Evolutionary conservation across 2,329 filamentous ascomycete genomes (phyloP).

Genomic region (Aspergillus japonicus): DNA sequence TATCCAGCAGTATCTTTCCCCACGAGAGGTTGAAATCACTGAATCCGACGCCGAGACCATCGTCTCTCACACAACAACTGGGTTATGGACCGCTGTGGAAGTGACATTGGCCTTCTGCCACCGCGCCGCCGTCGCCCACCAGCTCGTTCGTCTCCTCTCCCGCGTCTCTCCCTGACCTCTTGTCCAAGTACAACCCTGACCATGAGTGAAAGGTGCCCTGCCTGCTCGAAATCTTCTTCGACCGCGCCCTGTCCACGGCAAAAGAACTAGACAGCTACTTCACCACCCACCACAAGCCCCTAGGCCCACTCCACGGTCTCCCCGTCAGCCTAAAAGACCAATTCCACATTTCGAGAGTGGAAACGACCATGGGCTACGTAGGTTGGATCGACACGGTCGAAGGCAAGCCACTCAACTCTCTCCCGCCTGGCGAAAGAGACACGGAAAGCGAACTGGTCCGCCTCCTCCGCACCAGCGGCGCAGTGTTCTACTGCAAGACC

Average conservation of each 20-base stretch:
- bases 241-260: conserved; percentile 52
- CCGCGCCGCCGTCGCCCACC: conserved; percentile 57
- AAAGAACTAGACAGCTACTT: conserved; percentile 50
- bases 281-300: conserved; percentile 41
- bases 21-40: conserved; percentile 60
- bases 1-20: conserved; percentile 55
- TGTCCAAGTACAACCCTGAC: background rate
- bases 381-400: conserved; percentile 65
- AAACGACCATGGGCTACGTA: conserved; percentile 63
- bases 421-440: conserved; percentile 42
- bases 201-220: conserved; percentile 41
- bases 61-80: conserved; percentile 53
- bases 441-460: conserved; percentile 58
- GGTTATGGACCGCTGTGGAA: conserved; percentile 57
- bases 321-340: conserved; percentile 57
- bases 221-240: conserved; percentile 56
- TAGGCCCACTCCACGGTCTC: conserved; percentile 63
- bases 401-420: conserved; percentile 37
- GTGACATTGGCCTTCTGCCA: conserved; percentile 59
- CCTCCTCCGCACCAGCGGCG: conserved; percentile 54
- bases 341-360: conserved; percentile 50
- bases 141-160: conserved; percentile 45
- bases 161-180: too few relatives aligned
- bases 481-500: conserved; percentile 57
- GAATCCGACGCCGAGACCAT: conserved; percentile 60